phyloP scores from a whole-genome alignment of 164 flowering plant species.

The Brasenia schreberi region DNA sequence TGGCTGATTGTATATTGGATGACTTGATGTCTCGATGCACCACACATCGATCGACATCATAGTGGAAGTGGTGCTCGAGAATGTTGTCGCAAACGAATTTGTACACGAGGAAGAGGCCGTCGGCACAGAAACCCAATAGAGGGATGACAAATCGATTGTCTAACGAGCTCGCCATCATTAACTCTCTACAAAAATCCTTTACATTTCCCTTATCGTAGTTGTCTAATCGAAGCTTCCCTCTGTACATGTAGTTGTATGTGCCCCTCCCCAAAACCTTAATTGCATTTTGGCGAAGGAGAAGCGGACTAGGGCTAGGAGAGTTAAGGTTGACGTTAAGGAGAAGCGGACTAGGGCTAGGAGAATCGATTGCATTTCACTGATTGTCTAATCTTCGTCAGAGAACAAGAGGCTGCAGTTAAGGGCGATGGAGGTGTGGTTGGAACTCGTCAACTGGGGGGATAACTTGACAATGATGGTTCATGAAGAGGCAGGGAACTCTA shows the following conservation, averaged over 20 bases:
- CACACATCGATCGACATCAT: slow-evolving; percentile 74
- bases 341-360: slow-evolving; percentile 39
- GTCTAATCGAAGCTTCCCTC: slow-evolving; percentile 64
- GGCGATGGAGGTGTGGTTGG: no score
- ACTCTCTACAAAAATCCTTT: slow-evolving; percentile 85
- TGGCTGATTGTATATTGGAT: slow-evolving; percentile 36
- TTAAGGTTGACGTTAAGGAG: no score
- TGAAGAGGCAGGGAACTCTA: no score
- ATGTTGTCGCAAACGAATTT: slow-evolving; percentile 82
- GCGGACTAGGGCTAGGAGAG: slow-evolving; percentile 30
- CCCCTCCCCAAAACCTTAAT: slow-evolving; percentile 94
- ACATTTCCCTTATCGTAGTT: slow-evolving; percentile 71
- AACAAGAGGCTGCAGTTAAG: slow-evolving; percentile 13
- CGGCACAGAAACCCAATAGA: slow-evolving; percentile 78
- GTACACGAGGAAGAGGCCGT: slow-evolving; percentile 79
- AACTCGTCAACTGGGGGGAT: no score
- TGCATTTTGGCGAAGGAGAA: slow-evolving; percentile 57
- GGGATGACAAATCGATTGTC: slow-evolving; percentile 58
- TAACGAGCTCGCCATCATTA: slow-evolving; percentile 87
- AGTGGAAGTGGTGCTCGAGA: slow-evolving; percentile 68
- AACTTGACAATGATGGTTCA: no score
- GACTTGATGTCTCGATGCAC: slow-evolving; percentile 95
- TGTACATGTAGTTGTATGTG: slow-evolving; percentile 75
- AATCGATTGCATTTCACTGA: no score
- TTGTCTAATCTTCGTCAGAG: not conserved